Evolutionary conservation across 441 rosid species (phyloP).

Genomic region (Arabidopsis hybrid): DNA sequence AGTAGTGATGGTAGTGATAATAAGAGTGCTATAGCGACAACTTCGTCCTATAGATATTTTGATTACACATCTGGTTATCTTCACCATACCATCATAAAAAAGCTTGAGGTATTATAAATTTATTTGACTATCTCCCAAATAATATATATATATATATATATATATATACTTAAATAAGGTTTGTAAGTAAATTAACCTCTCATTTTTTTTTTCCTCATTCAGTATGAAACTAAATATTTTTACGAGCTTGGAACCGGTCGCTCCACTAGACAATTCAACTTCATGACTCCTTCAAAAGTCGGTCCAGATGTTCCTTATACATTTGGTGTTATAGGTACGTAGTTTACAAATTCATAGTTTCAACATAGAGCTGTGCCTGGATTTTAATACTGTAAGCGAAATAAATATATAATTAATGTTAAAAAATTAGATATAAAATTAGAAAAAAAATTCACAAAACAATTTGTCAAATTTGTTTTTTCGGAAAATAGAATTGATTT

Average conservation of each 20-base stretch:
- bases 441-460: too few species aligned
- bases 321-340: conserved; percentile 66
- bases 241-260: conserved; percentile 58
- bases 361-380: too few species aligned
- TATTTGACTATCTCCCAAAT: not conserved
- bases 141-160: not conserved
- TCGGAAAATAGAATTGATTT: too few species aligned
- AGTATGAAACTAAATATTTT: conserved; percentile 61
- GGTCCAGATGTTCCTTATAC: conserved; percentile 83
- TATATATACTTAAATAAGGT: not conserved
- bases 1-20: conserved; percentile 27
- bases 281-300: conserved; percentile 62
- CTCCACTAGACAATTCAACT: conserved; percentile 53
- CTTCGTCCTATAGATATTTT: conserved; percentile 51
- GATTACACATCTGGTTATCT: conserved; percentile 68
- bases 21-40: conserved; percentile 35
- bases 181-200: not conserved
- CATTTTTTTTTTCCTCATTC: not conserved
- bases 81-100: conserved; percentile 61
- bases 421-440: too few species aligned
- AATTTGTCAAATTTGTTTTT: too few species aligned
- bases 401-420: too few species aligned
- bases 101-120: conserved; percentile 44
- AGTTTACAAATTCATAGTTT: not conserved
- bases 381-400: too few species aligned